phyloP scores from a whole-genome alignment of 441 rosid species.

The Gossypium schwendimanii region DNA sequence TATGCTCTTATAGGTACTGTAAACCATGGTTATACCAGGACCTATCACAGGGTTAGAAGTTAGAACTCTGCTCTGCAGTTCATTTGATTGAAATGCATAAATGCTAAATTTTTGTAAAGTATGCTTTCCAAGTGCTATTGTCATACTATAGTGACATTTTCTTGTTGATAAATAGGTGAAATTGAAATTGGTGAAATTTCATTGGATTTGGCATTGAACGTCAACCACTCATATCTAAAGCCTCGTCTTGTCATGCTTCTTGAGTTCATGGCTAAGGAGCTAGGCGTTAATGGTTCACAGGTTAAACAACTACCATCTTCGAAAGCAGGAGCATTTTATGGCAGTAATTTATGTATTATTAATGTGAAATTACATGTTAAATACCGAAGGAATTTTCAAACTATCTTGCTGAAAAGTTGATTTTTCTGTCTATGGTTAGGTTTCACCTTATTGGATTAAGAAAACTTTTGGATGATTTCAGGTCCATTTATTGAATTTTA shows the following conservation, averaged over 20 bases:
- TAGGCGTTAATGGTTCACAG: constrained; percentile 53
- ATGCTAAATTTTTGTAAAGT: not conserved
- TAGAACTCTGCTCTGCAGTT: not conserved
- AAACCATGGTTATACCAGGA: not conserved
- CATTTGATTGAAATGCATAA: not conserved
- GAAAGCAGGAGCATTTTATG: constrained; percentile 3
- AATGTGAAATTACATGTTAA: not conserved
- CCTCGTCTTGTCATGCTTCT: constrained; percentile 40
- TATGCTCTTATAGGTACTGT: constrained; percentile 41
- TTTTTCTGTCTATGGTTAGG: not conserved
- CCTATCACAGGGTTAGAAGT: not conserved
- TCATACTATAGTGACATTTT: not conserved
- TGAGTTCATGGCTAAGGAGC: constrained; percentile 43
- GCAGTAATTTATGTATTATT: not conserved
- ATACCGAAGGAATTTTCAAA: not conserved
- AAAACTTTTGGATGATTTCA: constrained; percentile 25
- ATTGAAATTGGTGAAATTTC: constrained; percentile 50
- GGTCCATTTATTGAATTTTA: constrained; percentile 53
- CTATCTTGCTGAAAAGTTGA: constrained; percentile 1
- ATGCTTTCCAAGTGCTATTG: not conserved
- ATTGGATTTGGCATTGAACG: constrained; percentile 49
- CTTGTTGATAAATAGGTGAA: constrained; percentile 28
- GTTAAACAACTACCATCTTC: constrained; percentile 27
- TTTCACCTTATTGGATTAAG: not conserved
- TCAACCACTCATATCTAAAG: constrained; percentile 49